Evolutionary conservation across 345 rosid species (phyloP).

Genomic region (Anastatica hierochuntica): DNA sequence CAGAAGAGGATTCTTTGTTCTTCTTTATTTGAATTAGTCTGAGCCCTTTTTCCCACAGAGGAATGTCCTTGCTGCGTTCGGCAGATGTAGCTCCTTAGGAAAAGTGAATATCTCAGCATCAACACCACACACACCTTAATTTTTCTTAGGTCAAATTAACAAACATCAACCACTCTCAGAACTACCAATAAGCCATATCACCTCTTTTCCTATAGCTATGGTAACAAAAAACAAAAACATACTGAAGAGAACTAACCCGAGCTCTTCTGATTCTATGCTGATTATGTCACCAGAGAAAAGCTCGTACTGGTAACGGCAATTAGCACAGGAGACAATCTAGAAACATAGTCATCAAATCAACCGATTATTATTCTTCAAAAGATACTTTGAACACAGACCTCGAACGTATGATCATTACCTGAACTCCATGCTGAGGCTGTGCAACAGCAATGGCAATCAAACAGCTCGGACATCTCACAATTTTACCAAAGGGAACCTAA

Average conservation of each 20-base stretch:
- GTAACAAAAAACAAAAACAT: neutral
- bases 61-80: conserved; percentile 99
- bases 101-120: conserved; percentile 92
- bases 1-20: conserved; percentile 60
- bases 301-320: conserved; percentile 87
- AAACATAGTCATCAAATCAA: conserved; percentile 7
- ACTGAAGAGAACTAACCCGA: conserved; percentile 53
- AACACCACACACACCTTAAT: conserved; percentile 46
- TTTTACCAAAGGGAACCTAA: conserved; percentile 93
- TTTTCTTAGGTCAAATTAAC: neutral
- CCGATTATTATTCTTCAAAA: neutral
- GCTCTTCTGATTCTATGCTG: conserved; percentile 73
- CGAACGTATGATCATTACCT: conserved; percentile 58
- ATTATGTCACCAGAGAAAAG: conserved; percentile 79
- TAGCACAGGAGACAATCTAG: conserved; percentile 79
- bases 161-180: neutral
- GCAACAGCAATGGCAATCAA: conserved; percentile 71
- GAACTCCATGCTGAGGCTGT: conserved; percentile 85
- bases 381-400: neutral
- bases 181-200: conserved; percentile 3
- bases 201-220: neutral
- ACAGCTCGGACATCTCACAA: conserved; percentile 86
- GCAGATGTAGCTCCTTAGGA: conserved; percentile 98
- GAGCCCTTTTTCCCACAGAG: conserved; percentile 89
- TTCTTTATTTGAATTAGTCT: conserved; percentile 63